Percentiles rank a stretch among this genome's conserved stretches.
These are phyloP conservation scores for Aspergillus sclerotialis DNA, from an alignment of 2,329 filamentous ascomycete species.

Conservation along the genomic window DNA sequence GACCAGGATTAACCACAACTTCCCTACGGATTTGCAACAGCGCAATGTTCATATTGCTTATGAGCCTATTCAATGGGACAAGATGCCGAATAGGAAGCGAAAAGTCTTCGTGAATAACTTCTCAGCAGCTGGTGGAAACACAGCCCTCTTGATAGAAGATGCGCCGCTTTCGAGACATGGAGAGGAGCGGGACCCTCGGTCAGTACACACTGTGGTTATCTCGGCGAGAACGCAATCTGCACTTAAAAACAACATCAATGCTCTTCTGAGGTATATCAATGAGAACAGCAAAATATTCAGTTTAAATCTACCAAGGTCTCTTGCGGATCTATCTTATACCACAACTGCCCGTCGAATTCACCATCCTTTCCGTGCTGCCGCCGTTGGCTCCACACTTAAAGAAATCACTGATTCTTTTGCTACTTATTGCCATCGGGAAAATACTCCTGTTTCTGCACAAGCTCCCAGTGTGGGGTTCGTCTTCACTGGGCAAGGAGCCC, in stretches of 20 bases:
- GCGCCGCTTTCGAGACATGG: slow-evolving; percentile 35
- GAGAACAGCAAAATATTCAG: slow-evolving; percentile 30
- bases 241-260: slow-evolving; percentile 47
- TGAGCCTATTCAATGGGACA: slow-evolving; percentile 33
- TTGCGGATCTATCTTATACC: slow-evolving; percentile 56
- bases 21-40: slow-evolving; percentile 26
- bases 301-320: slow-evolving; percentile 26
- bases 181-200: slow-evolving; percentile 42
- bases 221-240: slow-evolving; percentile 45
- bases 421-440: slow-evolving; percentile 12
- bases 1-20: slow-evolving; percentile 27
- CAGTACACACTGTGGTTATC: slow-evolving; percentile 50
- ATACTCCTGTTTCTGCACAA: slow-evolving; percentile 20
- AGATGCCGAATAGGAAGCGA: slow-evolving; percentile 24
- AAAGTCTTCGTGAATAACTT: slow-evolving; percentile 57
- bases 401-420: slow-evolving; percentile 24
- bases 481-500: slow-evolving; percentile 35
- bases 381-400: slow-evolving; percentile 20
- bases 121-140: slow-evolving; percentile 63
- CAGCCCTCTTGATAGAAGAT: slow-evolving; percentile 57
- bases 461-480: slow-evolving; percentile 26
- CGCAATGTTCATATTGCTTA: slow-evolving; percentile 34
- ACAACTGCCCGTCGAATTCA: slow-evolving; percentile 51
- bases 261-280: slow-evolving; percentile 47
- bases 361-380: slow-evolving; percentile 29